Conservation (phyloP, 176 grass and related monocot genomes). For the Musa beccarii region DNA sequence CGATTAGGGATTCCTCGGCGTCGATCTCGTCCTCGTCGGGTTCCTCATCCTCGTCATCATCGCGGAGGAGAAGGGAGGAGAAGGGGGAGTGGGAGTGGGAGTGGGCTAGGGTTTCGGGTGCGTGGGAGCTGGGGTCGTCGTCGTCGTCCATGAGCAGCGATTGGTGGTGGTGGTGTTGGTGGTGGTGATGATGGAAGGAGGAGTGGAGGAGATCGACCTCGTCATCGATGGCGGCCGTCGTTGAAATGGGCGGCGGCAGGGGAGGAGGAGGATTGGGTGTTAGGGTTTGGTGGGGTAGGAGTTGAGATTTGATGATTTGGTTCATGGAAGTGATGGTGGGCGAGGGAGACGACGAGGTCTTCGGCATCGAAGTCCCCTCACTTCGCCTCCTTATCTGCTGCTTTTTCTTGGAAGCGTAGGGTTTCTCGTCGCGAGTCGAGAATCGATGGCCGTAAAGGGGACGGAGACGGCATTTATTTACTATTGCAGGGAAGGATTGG, state of each 20-base stretch:
- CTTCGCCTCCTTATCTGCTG: slow-evolving; percentile 7
- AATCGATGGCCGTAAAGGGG: too few relatives aligned
- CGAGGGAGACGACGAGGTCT: slow-evolving; percentile 9
- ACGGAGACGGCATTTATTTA: too few relatives aligned
- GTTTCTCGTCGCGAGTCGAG: too few relatives aligned
- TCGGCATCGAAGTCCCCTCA: slow-evolving; percentile 37
- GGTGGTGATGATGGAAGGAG: slow-evolving; percentile 24
- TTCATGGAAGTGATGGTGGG: slow-evolving; percentile 19
- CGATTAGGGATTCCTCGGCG: slow-evolving; percentile 18
- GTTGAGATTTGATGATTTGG: slow-evolving; percentile 32
- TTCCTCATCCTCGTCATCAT: slow-evolving; percentile 24
- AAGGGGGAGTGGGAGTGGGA: slow-evolving; percentile 22
- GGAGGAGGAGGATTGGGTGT: slow-evolving; percentile 15
- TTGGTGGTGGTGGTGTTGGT: slow-evolving; percentile 25
- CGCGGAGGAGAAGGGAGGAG: slow-evolving; percentile 26
- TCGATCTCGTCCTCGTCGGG: slow-evolving; percentile 16
- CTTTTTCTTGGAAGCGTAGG: neutral
- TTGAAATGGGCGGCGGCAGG: neutral
- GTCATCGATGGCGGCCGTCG: neutral
- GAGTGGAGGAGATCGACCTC: slow-evolving; percentile 1
- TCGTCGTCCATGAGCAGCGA: slow-evolving; percentile 45
- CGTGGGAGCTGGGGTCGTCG: slow-evolving; percentile 51
- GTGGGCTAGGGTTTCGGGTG: slow-evolving; percentile 38
- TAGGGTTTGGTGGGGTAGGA: slow-evolving; percentile 43
- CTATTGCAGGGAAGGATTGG: too few relatives aligned